Evolutionary conservation across 2,329 filamentous ascomycete species (phyloP).

Genomic region (Cyphellophora europaea): DNA sequence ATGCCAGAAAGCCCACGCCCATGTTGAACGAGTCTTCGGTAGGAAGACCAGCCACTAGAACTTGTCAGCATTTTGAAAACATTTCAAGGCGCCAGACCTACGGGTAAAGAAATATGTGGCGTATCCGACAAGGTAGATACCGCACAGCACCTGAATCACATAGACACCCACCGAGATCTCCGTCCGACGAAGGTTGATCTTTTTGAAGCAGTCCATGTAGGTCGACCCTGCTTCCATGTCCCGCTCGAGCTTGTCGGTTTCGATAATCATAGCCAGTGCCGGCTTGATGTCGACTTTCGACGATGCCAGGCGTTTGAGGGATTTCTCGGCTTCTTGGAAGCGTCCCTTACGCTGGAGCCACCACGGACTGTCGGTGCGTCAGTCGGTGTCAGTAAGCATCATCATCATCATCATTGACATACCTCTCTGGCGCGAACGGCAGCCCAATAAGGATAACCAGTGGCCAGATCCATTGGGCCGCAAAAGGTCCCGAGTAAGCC

Average conservation of each 20-base stretch:
- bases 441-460: conserved; percentile 26
- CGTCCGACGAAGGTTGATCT: conserved; percentile 32
- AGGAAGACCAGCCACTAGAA: conserved; percentile 20
- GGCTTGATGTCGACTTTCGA: conserved; percentile 32
- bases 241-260: conserved; percentile 31
- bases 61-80: background rate
- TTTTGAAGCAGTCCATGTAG: conserved; percentile 32
- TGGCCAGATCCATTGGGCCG: conserved; percentile 35
- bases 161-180: conserved; percentile 36
- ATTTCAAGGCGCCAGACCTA: conserved; percentile 2
- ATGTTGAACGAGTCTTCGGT: conserved; percentile 29
- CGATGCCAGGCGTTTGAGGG: conserved; percentile 26
- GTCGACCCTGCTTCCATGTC: conserved; percentile 28
- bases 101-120: conserved; percentile 42
- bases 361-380: conserved; percentile 22
- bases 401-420: conserved; percentile 1
- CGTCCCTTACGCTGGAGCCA: conserved; percentile 28
- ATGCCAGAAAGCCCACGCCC: conserved; percentile 29
- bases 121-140: conserved; percentile 35
- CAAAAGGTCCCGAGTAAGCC: conserved; percentile 35
- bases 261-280: conserved; percentile 31
- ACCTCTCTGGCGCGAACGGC: conserved; percentile 29
- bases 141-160: conserved; percentile 32
- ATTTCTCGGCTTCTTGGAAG: conserved; percentile 26
- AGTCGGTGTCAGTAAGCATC: background rate